Base-by-base conservation (phyloP, 1,284 basidiomycete genomes). In the Pseudozyma flocculosa region DNA sequence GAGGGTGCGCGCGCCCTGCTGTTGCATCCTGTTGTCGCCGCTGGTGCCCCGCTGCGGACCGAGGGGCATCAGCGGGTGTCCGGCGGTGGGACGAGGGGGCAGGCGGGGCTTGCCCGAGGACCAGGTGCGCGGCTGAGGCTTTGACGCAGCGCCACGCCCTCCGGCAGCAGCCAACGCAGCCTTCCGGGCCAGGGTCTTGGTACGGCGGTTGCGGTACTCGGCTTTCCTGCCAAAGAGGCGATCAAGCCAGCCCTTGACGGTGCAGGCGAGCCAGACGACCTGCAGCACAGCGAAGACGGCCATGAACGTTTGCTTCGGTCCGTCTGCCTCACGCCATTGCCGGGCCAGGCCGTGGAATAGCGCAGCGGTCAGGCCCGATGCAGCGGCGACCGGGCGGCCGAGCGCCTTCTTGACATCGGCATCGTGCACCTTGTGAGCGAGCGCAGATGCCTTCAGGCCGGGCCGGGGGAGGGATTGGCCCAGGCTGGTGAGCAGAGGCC, bases 271-370 rank as follows among this genome's bases (percentile, higher is more conserved):
- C 24, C 24, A 48, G 4, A 64, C 50, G 22, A 64, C 19, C 43
- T 64, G 61, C 2, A 57, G 30, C 24, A 64, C 52, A 45, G 60
- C 54, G 13, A 64, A 46, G 40, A 64, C 39, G 34, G 61, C 61
- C 61, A 64, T 64, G 22, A 64, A 56, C 14, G 61, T 64, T 43
- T 64, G 61, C 46, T 64, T 64, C 22, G 53, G 60, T 40, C 57
- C 51, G 38, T 60, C 57, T 13, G 57, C 61, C 43, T 64, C 47
- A 18, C 41, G 56, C 61, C 61, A 64, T 21, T 64, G 61, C 29
- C 50, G 37, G 41, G 39, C 38, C 15, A 64, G 26, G 17, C 49
- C 56, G 43, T 57, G 54, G 47, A 48, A 8, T 17, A 34, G 15
- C 4, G 32, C 9, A 17, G 32, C 8, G 15, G 15, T 4, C 10